Evolutionary conservation across 2,329 filamentous ascomycete species (phyloP).

Genomic region (Fusarium humuli): DNA sequence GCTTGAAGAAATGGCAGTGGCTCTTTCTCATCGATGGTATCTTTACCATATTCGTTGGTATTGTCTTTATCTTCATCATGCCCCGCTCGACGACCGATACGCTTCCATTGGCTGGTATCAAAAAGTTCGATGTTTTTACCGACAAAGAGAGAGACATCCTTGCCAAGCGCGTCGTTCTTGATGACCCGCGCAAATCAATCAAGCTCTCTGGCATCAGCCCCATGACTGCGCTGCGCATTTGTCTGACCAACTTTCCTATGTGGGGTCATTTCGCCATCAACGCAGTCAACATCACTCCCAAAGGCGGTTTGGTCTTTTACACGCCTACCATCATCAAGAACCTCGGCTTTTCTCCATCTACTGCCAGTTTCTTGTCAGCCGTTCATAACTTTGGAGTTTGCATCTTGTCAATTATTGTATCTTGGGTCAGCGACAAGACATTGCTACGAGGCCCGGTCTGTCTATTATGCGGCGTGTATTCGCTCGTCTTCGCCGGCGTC

Average conservation of each 20-base stretch:
- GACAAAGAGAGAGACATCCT: neutral
- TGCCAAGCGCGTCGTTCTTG: slow-evolving; percentile 2
- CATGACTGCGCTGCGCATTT: neutral
- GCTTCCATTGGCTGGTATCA: neutral
- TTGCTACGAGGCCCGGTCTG: neutral
- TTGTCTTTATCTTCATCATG: slow-evolving; percentile 6
- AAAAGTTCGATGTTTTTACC: neutral
- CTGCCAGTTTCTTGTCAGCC: neutral
- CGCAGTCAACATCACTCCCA: neutral
- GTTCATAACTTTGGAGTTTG: slow-evolving; percentile 13
- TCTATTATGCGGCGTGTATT: slow-evolving; percentile 1
- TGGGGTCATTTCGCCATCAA: slow-evolving; percentile 18
- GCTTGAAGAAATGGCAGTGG: slow-evolving; percentile 8
- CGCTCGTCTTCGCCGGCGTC: neutral
- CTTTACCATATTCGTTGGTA: neutral
- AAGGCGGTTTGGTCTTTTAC: slow-evolving; percentile 3
- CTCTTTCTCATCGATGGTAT: slow-evolving; percentile 13
- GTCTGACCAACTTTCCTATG: neutral
- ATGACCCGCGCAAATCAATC: slow-evolving; percentile 4
- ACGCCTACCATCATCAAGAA: slow-evolving; percentile 16
- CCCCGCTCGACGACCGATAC: neutral
- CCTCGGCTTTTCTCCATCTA: neutral
- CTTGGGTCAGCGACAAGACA: slow-evolving; percentile 6
- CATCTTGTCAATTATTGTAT: neutral
- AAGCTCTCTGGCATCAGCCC: slow-evolving; percentile 1